Conservation (phyloP, 306 rosid genomes). For the Cyamopsis tetragonoloba region DNA sequence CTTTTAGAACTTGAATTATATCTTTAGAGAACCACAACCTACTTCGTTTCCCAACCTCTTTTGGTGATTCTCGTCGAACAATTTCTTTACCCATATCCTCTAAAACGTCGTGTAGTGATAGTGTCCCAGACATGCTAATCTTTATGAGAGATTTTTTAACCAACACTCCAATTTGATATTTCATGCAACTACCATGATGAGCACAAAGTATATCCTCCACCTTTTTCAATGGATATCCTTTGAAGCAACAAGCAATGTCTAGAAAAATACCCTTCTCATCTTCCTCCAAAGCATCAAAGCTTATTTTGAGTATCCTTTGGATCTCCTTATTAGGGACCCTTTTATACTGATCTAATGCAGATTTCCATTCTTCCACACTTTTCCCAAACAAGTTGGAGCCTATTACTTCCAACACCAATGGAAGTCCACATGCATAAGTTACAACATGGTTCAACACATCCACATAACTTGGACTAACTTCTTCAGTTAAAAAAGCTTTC, state of each 20-base stretch:
- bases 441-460: not conserved
- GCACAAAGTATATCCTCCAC: not conserved
- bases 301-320: not conserved
- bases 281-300: conserved; percentile 1
- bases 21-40: not conserved
- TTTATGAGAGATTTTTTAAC: conserved; percentile 21
- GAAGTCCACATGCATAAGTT: conserved; percentile 17
- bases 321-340: not conserved
- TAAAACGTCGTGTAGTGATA: conserved; percentile 18
- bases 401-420: conserved; percentile 23
- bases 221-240: not conserved
- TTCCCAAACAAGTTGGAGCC: conserved; percentile 14
- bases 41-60: not conserved
- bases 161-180: not conserved
- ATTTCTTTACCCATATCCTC: conserved; percentile 22
- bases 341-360: not conserved
- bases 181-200: not conserved
- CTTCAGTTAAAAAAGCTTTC: conserved; percentile 12
- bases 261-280: conserved; percentile 1
- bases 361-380: not conserved
- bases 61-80: not conserved
- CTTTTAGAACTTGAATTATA: not conserved
- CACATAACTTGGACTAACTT: not conserved
- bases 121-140: not conserved
- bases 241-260: conserved; percentile 22